Evolutionary conservation across 805 yeast species (phyloP), one percentile per base, ranked within the genome.

Genomic region (Wickerhamiella musiphila): DNA sequence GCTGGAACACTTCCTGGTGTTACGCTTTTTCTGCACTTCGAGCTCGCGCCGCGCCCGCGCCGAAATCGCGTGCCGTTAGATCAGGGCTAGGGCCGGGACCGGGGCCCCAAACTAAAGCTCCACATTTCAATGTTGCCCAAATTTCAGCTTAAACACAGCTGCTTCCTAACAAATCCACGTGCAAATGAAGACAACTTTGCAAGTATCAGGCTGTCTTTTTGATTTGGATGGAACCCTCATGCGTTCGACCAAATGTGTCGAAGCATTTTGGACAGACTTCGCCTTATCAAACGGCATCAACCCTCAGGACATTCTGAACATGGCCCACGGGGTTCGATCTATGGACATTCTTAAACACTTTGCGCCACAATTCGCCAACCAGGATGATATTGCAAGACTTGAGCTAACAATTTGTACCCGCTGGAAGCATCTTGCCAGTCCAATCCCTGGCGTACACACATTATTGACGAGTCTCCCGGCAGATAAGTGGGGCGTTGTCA

Each of bases 161-260:
- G n/a, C n/a, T n/a, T n/a, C n/a, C n/a, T n/a, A n/a, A n/a, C n/a
- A 20, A 16, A n/a, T 21, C 12, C 25, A 18, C 24, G 13, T 17
- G 6, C n/a, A n/a, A n/a, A n/a, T n/a, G n/a, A n/a, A n/a, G n/a
- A n/a, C n/a, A n/a, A n/a, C n/a, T n/a, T n/a, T n/a, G n/a, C n/a
- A n/a, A n/a, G n/a, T n/a, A n/a, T 51, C 60, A 45, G 67, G 67
- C 28, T 56, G 63, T 40, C 66, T 77, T 40, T 79, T 79, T 53
- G 92, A 79, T 55, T 69, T 82, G 34, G 93, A 79, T 53, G 92
- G 92, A 32, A 78, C 93, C 18, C 61, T 78, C 48, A 79, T 78
- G 48, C 72, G 74, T 54, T 76, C 90, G 27, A 78, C 83, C 35
- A 73, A 71, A 34, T 79, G 86, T 36, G 77, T 78, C 41, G 78